These are phyloP conservation scores for Erodium moschatum DNA, from an alignment of 441 rosid genomes.

Conservation along the genomic window DNA sequence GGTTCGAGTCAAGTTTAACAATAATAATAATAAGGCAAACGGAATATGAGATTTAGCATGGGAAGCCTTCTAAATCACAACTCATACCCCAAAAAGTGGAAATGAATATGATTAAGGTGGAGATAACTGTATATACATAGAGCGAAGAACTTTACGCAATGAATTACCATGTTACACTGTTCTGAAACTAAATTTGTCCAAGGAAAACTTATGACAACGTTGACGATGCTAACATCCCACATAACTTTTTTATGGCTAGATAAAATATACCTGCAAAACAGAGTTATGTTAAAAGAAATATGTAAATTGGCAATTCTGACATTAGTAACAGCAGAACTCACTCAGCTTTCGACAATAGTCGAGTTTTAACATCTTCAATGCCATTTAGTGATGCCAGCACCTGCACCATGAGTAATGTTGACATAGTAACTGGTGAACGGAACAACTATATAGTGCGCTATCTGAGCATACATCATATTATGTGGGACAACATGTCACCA, in stretches of 20 bases:
- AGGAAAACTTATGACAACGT: conserved; percentile 45
- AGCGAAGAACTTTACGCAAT: conserved; percentile 12
- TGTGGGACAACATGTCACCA: neutral
- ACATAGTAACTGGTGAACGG: conserved; percentile 1
- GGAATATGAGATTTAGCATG: conserved; percentile 5
- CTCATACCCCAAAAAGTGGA: neutral
- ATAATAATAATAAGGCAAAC: neutral
- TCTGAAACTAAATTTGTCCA: conserved; percentile 40
- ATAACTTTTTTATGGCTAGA: conserved; percentile 49
- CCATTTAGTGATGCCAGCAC: conserved; percentile 66
- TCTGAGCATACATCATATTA: neutral
- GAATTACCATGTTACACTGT: conserved; percentile 55
- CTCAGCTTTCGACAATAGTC: conserved; percentile 68
- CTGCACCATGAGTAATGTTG: conserved; percentile 31
- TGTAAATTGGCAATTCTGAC: neutral
- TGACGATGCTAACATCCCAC: conserved; percentile 54
- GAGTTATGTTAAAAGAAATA: conserved; percentile 7
- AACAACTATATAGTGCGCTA: neutral
- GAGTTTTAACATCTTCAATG: conserved; percentile 52
- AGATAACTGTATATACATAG: neutral
- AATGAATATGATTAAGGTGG: neutral
- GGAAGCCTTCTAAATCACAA: neutral
- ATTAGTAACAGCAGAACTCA: conserved; percentile 31
- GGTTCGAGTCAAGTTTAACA: neutral
- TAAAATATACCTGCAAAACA: conserved; percentile 54